A percentile compares a stretch with the other conserved stretches of the same genome.
Conservation (phyloP, 768 basidiomycete genomes). For the Ramaria sp. region DNA sequence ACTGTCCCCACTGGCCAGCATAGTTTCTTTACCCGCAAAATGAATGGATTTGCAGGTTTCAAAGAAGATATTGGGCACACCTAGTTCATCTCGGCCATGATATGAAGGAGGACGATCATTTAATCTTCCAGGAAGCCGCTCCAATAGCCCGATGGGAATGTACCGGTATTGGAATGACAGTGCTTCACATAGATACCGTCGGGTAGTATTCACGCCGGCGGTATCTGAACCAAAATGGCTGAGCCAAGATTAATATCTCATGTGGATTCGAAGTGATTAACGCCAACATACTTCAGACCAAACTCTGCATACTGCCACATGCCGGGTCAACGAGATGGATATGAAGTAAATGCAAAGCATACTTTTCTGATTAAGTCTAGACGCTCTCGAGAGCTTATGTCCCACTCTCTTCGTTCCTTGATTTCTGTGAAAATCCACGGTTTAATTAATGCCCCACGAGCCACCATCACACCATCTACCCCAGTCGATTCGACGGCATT, state of each 20-base stretch:
- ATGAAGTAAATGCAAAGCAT: not conserved
- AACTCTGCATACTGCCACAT: constrained; percentile 66
- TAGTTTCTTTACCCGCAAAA: constrained; percentile 47
- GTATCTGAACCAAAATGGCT: constrained; percentile 73
- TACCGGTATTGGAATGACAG: constrained; percentile 96
- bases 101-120: constrained; percentile 90
- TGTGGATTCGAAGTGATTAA: not conserved
- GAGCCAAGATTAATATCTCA: not conserved
- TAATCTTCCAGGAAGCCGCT: constrained; percentile 65
- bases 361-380: constrained; percentile 73
- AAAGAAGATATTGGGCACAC: constrained; percentile 25
- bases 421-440: constrained; percentile 95
- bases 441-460: constrained; percentile 90
- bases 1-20: constrained; percentile 70
- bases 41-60: too few relatives aligned
- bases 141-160: constrained; percentile 86
- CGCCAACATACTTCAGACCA: constrained; percentile 54
- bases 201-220: constrained; percentile 79
- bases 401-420: constrained; percentile 88
- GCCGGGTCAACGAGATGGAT: not conserved
- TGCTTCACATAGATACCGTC: constrained; percentile 90
- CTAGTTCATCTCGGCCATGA: constrained; percentile 78
- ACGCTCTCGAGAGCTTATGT: constrained; percentile 77
- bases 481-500: constrained; percentile 63
- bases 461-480: constrained; percentile 94